Base-by-base conservation (phyloP, 345 rosid species). In the Geranium rotundifolium region DNA sequence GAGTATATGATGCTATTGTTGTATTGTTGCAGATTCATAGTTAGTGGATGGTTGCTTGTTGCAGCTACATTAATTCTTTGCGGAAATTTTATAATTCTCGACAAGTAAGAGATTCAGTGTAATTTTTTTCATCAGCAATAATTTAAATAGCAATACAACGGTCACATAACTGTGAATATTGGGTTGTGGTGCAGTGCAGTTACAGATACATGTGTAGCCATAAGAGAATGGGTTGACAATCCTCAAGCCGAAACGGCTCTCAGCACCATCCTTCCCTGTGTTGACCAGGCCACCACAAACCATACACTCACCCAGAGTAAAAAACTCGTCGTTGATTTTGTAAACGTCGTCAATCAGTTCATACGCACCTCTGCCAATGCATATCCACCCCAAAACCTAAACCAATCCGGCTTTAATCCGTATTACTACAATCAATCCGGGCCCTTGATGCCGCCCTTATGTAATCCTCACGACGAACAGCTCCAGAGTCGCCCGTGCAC, bases 211-310 rank as follows among this genome's bases (percentile, higher is more conserved):
- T 93, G 99, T 65, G 60, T 84, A 75, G 97, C 96, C 60, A 90
- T 93, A 97, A 83, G 80, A 57, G 91, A 90, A 70, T 93, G 97
- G 97, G 97, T 84, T 15, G 91, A 84, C 63, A 71, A 93, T 75
- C 97, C 96, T 17, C 90, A 87, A 30, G 85, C 95, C 2, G 89
- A 83, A 68, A 82, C 96, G 31, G 97, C 96, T 66, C 99, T 93
- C 27, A 87, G 89, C 71, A 72, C 84, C 77, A 88, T 93, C 71
- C 93, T 93, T 71, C 95, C 99, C 1, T 93, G 97, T 69, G 96
- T 93, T 15, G 90, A 93, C 69, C 84, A 83, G 68, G 77, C 64
- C 65, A 93, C 97, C 59, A 90, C 99, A 60, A 93, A 86, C 77
- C 79, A 86, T 63, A 86, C 96, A 1, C 91, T 93, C n/a, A 64